Base-by-base conservation (phyloP, 2,329 filamentous ascomycete species). In the Paecilomyces dactylethromorphus region DNA sequence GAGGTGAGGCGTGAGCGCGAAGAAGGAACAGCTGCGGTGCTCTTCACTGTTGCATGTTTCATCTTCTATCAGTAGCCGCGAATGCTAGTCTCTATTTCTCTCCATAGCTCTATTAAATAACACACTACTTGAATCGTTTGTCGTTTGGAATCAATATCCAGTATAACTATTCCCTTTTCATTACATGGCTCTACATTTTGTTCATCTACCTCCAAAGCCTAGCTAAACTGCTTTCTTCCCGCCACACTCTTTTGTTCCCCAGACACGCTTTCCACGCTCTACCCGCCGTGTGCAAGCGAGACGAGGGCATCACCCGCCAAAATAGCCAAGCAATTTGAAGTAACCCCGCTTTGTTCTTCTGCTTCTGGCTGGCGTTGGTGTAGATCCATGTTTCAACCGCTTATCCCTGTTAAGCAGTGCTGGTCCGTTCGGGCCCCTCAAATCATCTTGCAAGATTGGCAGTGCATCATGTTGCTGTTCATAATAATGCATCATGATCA, bases 1-100 rank as follows among this genome's bases (percentile, higher is more conserved):
- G 62, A 53, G 59, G 58, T 59, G 57, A 60, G 59, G 61, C 50
- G 50, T 52, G 50, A 29, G 21, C 50, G 50, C n/a, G 50, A 13
- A 29, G 22, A 15, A 52, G 50, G 50, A 52, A 52, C 50, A 52
- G 6, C 50, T 52, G 22, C 50, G 21, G 50, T 15, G 50, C 50
- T 33, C 52, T 52, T 35, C 32, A 45, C n/a, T 55, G 31, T 53
- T 53, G 50, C 50, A 45, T 45, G 39, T 45, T 45, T 45, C 39
- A 45, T 45, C 39, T 21, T 45, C 39, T 45, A n/a, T 33, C 32
- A 33, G 12, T 33, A 15, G 13, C 32, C 35, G n/a, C n/a, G 4
- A 15, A n/a, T 45, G 26, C 26, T 29, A 29, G 26, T 29, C 26
- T 29, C 26, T 29, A 29, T 29, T 29, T 29, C 3, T 29, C 26